Base-by-base conservation (phyloP, 495 filamentous ascomycete genomes). In the Hyaloscypha bicolor region DNA sequence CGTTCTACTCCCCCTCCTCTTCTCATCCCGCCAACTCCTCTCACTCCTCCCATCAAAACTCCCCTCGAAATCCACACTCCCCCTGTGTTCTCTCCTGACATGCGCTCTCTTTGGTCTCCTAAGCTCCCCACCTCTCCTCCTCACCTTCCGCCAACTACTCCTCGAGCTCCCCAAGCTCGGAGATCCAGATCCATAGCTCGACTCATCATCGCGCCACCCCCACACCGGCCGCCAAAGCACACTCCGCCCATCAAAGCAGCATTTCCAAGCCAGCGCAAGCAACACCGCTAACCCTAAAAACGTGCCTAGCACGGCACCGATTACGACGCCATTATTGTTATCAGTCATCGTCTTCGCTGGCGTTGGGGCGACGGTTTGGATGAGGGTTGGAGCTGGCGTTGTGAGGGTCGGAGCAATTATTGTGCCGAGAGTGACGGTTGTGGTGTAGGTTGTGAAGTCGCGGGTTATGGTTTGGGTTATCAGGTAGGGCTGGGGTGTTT, bases 41-140 rank as follows among this genome's bases (percentile, higher is more conserved):
- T 42, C 48, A 21, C 32, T 12, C 22, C 22, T 53, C 29, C 60
- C 48, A 32, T 30, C 39, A 25, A 16, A 32, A 48, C 39, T 63
- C 9, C 22, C 21, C 2, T 33, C 6, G 6, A 1, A 25, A 32
- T 30, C 39, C 8, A 16, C 14, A 48, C 39, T 63, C 9, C 37
- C 51, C 2, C 19, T 25, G 6, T 4, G 32, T 19, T 37, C 57
- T 8, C 57, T 60, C 57, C 31, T 22, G 4, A 45, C 22, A n/a
- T 35, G 33, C 9, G 12, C 59, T 48, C 35, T 61, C 33, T 6
- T 29, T 2, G 59, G 37, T 16, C 59, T 45, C 22, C 35, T 61
- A 25, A 56, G 3, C 53, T 35, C 33, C 9, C 59, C 59, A 42
- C 59, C 59, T 48, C 59, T 61, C n/a, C 59, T 39, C n/a, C n/a